phyloP scores from a whole-genome alignment of 768 basidiomycete species.

The Rhizopogon vulgaris region DNA sequence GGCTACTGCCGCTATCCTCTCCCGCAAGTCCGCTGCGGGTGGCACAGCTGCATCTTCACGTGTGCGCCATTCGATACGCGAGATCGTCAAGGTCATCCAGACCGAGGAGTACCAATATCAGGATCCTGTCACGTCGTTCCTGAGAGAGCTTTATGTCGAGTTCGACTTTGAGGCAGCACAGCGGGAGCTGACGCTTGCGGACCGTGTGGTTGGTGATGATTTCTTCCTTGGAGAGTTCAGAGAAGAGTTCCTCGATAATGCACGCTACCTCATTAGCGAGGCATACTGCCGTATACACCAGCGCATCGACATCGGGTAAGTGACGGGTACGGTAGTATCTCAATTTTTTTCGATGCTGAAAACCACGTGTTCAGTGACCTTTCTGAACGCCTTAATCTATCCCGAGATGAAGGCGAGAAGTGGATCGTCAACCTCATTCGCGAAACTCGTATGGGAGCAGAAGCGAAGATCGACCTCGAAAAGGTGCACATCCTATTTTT shows the following conservation, averaged over 20 bases:
- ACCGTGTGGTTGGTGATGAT: conserved; percentile 81
- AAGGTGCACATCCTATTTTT: conserved; percentile 47
- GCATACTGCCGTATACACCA: conserved; percentile 98
- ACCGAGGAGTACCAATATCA: conserved; percentile 95
- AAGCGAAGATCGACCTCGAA: conserved; percentile 96
- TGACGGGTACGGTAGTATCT: too few species aligned
- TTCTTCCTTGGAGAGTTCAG: conserved; percentile 90
- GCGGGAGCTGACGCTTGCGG: conserved; percentile 68
- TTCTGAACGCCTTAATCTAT: conserved; percentile 87
- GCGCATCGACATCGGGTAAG: conserved; percentile 65
- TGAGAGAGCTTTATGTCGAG: conserved; percentile 90
- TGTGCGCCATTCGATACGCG: conserved; percentile 82
- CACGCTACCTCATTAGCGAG: conserved; percentile 92
- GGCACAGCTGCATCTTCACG: conserved; percentile 51
- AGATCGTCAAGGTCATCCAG: conserved; percentile 90
- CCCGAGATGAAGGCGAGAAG: conserved; percentile 94
- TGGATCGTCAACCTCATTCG: conserved; percentile 99
- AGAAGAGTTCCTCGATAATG: conserved; percentile 95
- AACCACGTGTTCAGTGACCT: conserved; percentile 55
- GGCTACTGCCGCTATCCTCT: conserved; percentile 87
- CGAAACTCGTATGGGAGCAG: conserved; percentile 93
- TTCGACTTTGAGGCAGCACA: conserved; percentile 97
- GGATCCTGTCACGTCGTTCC: conserved; percentile 89
- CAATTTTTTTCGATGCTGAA: background rate
- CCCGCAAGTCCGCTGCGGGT: conserved; percentile 63